These are phyloP conservation scores for Dendrostoma leiphaemia DNA, from an alignment of 2,329 filamentous ascomycete genomes.

Conservation along the genomic window DNA sequence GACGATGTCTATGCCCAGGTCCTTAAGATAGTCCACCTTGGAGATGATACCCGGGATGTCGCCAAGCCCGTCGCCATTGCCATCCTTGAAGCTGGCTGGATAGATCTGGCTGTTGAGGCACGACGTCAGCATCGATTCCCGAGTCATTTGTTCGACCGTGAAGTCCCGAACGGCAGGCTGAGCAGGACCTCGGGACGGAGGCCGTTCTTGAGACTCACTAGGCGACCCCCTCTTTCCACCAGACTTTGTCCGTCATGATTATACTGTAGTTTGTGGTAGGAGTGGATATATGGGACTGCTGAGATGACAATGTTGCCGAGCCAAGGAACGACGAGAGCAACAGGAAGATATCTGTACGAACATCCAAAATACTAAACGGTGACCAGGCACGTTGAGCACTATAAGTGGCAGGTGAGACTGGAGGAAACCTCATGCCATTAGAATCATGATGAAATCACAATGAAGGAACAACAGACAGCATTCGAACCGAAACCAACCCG, in stretches of 20 bases:
- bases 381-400: not conserved
- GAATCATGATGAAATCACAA: too few species aligned
- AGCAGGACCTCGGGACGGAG: too few species aligned
- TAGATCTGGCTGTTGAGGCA: constrained; percentile 44
- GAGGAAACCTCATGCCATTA: too few species aligned
- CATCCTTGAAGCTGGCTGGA: constrained; percentile 53
- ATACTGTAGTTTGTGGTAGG: too few species aligned
- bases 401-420: not conserved
- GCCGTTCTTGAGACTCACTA: too few species aligned
- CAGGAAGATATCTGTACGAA: too few species aligned
- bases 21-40: constrained; percentile 49
- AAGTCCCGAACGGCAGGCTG: not conserved
- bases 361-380: too few species aligned
- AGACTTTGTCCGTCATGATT: constrained; percentile 9
- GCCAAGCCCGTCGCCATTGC: constrained; percentile 52
- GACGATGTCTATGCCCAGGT: constrained; percentile 50
- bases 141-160: too few species aligned
- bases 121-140: not conserved
- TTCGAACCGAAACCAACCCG: too few species aligned
- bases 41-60: constrained; percentile 53
- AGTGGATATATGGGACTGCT: too few species aligned
- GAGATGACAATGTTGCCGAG: too few species aligned
- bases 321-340: not conserved
- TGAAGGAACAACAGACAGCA: too few species aligned
- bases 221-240: constrained; percentile 20